These are phyloP conservation scores for Arxiozyma slooffiae DNA, from an alignment of 1,139 yeast genomes.

Conservation along the genomic window DNA sequence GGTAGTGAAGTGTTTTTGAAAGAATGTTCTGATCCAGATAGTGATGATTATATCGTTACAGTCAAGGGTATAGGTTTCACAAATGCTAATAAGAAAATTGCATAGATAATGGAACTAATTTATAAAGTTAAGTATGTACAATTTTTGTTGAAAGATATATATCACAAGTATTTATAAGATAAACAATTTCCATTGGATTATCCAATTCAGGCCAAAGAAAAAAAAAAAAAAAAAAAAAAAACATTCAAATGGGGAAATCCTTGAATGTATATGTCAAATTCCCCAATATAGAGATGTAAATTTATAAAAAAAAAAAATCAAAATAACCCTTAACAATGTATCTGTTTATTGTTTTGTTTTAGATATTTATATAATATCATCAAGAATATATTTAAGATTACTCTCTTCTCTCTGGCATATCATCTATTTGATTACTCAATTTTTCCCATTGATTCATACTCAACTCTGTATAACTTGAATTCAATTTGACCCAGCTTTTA, in stretches of 20 bases:
- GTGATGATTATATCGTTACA: conserved; percentile 52
- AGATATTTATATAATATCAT: too few relatives aligned
- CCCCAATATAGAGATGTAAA: neutral
- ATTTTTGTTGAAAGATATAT: too few relatives aligned
- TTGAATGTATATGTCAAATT: too few relatives aligned
- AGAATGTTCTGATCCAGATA: conserved; percentile 48
- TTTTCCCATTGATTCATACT: conserved; percentile 53
- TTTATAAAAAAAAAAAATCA: too few relatives aligned
- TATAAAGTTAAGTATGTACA: too few relatives aligned
- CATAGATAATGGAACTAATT: conserved; percentile 34
- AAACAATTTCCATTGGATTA: neutral
- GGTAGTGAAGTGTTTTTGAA: conserved; percentile 73
- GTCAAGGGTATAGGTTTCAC: conserved; percentile 87
- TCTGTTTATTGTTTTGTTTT: too few relatives aligned
- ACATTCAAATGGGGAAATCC: too few relatives aligned
- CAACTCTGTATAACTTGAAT: conserved; percentile 50
- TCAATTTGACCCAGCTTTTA: conserved; percentile 61
- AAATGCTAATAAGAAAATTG: conserved; percentile 83
- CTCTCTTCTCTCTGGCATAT: conserved; percentile 42
- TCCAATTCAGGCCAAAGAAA: too few relatives aligned
- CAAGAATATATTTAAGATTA: neutral
- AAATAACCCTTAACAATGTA: neutral
- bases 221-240: too few relatives aligned
- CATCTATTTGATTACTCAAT: conserved; percentile 43
- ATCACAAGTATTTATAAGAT: too few relatives aligned